phyloP scores from a whole-genome alignment of 805 yeast species.

The Saccharomyces paradoxus region DNA sequence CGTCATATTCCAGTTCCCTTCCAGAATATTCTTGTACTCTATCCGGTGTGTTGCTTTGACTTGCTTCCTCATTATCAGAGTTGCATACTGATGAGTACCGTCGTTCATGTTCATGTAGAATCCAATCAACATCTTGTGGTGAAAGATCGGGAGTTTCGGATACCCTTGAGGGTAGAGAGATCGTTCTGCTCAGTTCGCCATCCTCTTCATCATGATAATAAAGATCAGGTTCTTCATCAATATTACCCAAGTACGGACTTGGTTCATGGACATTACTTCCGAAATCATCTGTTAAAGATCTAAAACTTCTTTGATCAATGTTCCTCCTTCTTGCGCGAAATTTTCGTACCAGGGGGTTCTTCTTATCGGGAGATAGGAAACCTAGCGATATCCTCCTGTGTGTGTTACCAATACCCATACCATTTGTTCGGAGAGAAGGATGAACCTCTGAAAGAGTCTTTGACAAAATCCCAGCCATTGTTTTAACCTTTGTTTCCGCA shows the following conservation, averaged over 20 bases:
- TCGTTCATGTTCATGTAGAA: conserved; percentile 34
- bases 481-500: background rate
- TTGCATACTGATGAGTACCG: conserved; percentile 29
- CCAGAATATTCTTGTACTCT: conserved; percentile 8
- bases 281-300: conserved; percentile 34
- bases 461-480: conserved; percentile 23
- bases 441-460: conserved; percentile 31
- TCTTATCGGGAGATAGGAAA: conserved; percentile 35
- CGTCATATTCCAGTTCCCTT: conserved; percentile 25
- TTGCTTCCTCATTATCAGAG: conserved; percentile 20
- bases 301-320: conserved; percentile 33
- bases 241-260: conserved; percentile 14
- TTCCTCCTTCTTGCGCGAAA: conserved; percentile 14
- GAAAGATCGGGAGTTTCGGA: conserved; percentile 28
- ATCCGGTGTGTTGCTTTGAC: conserved; percentile 1
- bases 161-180: conserved; percentile 35
- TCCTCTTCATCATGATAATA: conserved; percentile 23
- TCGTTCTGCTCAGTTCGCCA: conserved; percentile 34
- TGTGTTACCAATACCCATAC: conserved; percentile 36
- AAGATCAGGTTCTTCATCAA: conserved; percentile 22
- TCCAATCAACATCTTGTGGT: conserved; percentile 34
- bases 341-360: conserved; percentile 34
- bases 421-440: conserved; percentile 34
- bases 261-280: conserved; percentile 24
- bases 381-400: conserved; percentile 34